Evolutionary conservation across 73 alveolate species (phyloP), one percentile per base, ranked within the genome.

Genomic region (Paramecium primaurelia): DNA sequence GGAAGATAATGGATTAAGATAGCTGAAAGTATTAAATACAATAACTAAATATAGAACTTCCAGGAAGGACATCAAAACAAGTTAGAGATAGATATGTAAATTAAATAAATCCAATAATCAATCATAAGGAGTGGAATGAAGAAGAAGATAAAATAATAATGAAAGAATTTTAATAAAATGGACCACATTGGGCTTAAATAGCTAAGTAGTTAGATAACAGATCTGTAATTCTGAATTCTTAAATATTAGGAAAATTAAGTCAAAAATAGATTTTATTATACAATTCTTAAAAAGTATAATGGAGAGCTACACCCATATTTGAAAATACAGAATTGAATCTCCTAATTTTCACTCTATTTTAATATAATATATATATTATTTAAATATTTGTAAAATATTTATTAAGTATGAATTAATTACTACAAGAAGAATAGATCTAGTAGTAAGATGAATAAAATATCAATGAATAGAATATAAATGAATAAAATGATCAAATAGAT

Each of bases 11-110:
- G 88, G 88, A 26, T 75, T 30, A 34, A 30, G 11, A 75, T 75
- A 22, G 88, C 88, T 75, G 59, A 75, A 34, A 26, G 88, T 75
- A 75, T 14, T 20, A 32, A 3, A 11, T 32, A 4, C 2, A 32
- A 25, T 18, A 0, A 32, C 34, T 75, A 75, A 32, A 11, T 75
- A 32, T 75, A 75, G 88, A 75, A 16, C 59, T 75, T 14, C 88
- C 88, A 3, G 58, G 68, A 75, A 92, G 99, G 71, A 95, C 98
- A 59, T 99, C 99, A 20, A 98, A 98, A 84, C 94, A 97, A 92
- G 98, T 99, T 86, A 83, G 99, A 75, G 99, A 98, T 92, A 95
- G 99, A 77, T 98, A 98, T 98, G 98, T 97, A 83, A 98, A 98
- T 86, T 97, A 98, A 87, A 88, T 98, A 26, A 99, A 97, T 75